Evolutionary conservation across 2,329 filamentous ascomycete species (phyloP), one percentile per base, ranked within the genome.

Genomic region (Pseudogymnoascus verrucosus): DNA sequence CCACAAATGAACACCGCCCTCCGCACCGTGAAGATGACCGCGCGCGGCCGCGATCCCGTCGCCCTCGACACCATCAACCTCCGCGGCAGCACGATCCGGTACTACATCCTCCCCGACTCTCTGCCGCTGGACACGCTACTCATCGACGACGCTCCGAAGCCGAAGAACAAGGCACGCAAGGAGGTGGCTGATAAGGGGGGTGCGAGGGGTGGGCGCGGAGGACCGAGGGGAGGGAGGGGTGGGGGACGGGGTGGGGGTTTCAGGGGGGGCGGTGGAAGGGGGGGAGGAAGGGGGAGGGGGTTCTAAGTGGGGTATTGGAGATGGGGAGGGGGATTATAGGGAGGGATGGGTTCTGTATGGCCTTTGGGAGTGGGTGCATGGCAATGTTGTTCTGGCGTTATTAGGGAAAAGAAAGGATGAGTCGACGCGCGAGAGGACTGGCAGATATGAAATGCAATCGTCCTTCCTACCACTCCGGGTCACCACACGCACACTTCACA

Each of bases 141-240:
- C 67, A 92, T 99, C 70, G 95, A 99, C 76, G 95, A 99, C 78
- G 87, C 91, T 72, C 92, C 93, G 61, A 99, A 99, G 82, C 93
- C 95, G 66, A 98, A 98, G 89, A 99, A 99, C 81, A 99, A 99
- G 87, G 93, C 95, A 26, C 86, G 93, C 74, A 99, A 99, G 83
- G 95, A 98, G 79, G 83, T 77, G 5, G 79, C 82, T 34, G 84
- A 85, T 65, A 80, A 87, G 59, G 83, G 84, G 51, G 82, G 82
- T 51, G 80, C 81, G 8, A 77, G 78, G 28, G 76, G 79, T 54
- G 74, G 78, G 19, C 70, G 78, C 54, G 75, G 79, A 23, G 74
- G 80, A 39, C 78, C 78, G 10, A 72, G 81, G 19, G 76, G 81
- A 39, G 76, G 78, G 42, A 69, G 80, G 61, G 75, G 80, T 28